phyloP scores from a whole-genome alignment of 2,329 filamentous ascomycete species.

The Myotisia sp. region DNA sequence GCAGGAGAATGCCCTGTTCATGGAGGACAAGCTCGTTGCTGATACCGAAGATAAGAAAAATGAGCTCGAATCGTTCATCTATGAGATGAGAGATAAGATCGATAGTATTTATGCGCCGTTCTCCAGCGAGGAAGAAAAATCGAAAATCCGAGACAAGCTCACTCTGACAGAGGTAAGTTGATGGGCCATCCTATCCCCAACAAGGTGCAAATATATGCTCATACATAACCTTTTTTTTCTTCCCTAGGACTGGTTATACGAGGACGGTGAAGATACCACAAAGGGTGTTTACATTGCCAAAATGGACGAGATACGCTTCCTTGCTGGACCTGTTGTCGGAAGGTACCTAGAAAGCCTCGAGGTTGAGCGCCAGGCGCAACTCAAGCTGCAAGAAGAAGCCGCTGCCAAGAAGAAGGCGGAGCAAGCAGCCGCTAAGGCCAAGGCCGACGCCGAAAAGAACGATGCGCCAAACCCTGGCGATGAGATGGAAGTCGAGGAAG shows the following conservation, averaged over 20 bases:
- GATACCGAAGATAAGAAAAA: slow-evolving; percentile 99
- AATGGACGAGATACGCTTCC: slow-evolving; percentile 83
- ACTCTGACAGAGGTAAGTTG: slow-evolving; percentile 66
- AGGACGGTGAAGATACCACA: slow-evolving; percentile 85
- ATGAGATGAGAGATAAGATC: slow-evolving; percentile 89
- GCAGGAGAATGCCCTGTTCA: slow-evolving; percentile 79
- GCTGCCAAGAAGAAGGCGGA: slow-evolving; percentile 48
- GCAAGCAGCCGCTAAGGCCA: slow-evolving; percentile 61
- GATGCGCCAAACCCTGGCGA: too few species aligned
- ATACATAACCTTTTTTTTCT: slow-evolving; percentile 14
- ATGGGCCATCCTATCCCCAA: not conserved
- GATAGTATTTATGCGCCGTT: slow-evolving; percentile 84
- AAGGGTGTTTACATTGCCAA: slow-evolving; percentile 92
- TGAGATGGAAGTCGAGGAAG: too few species aligned
- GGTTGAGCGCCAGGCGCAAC: slow-evolving; percentile 62
- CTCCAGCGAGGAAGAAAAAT: slow-evolving; percentile 82
- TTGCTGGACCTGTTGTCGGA: slow-evolving; percentile 83
- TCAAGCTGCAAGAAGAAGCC: slow-evolving; percentile 51
- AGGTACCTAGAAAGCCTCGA: slow-evolving; percentile 92
- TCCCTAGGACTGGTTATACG: slow-evolving; percentile 98
- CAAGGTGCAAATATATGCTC: slow-evolving; percentile 1
- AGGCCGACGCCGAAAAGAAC: slow-evolving; percentile 50
- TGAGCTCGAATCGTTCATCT: slow-evolving; percentile 94
- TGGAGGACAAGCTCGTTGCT: slow-evolving; percentile 95
- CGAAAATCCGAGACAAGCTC: slow-evolving; percentile 69